These are phyloP conservation scores for Rhynchospora breviuscula DNA, from an alignment of 176 grass and related monocot species.

Conservation along the genomic window DNA sequence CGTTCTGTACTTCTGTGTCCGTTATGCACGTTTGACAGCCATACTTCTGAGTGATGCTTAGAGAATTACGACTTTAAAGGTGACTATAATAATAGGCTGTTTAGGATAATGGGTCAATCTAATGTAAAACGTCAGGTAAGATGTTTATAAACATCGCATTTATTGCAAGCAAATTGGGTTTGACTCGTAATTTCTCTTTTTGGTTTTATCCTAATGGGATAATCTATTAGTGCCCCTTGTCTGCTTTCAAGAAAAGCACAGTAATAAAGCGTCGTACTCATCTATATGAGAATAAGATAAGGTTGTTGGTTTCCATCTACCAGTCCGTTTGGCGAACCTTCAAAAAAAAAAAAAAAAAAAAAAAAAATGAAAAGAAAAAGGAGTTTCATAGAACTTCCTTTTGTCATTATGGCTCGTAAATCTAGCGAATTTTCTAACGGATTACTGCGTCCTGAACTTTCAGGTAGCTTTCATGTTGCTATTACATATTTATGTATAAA, in stretches of 20 bases:
- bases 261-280: not conserved
- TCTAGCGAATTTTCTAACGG: not conserved
- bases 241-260: not conserved
- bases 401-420: not conserved
- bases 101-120: not conserved
- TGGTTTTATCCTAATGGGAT: not conserved
- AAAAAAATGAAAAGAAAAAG: too few species aligned
- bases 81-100: too few species aligned
- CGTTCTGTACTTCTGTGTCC: too few species aligned
- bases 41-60: too few species aligned
- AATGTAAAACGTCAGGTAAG: not conserved
- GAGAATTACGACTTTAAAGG: too few species aligned
- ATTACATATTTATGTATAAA: not conserved
- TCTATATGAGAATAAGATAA: not conserved
- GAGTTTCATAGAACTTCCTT: not conserved
- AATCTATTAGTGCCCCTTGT: not conserved
- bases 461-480: not conserved
- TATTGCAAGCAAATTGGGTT: not conserved
- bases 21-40: too few species aligned
- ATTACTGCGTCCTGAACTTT: not conserved
- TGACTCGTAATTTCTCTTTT: too few species aligned
- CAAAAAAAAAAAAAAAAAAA: not conserved
- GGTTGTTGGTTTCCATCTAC: constrained; percentile 3
- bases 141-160: not conserved
- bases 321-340: not conserved